These are phyloP conservation scores for Chytriomyces sp. DNA, from an alignment of 192 early-diverging fungal species.

Conservation along the genomic window DNA sequence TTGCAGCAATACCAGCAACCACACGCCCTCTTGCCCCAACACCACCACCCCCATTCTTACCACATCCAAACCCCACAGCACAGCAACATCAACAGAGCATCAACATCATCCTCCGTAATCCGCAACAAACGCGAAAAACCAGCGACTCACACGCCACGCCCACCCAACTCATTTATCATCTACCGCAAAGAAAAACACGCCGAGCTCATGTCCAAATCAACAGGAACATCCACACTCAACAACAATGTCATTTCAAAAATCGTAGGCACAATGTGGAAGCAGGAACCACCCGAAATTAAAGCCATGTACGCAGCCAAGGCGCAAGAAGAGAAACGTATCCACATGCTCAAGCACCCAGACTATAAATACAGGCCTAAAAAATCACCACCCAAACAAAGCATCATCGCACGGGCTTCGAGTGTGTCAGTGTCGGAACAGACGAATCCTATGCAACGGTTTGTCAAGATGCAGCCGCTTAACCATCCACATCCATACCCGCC, in stretches of 20 bases:
- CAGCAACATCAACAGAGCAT: constrained; percentile 2
- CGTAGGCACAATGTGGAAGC: constrained; percentile 62
- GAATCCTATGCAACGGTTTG: too few relatives aligned
- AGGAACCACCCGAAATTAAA: constrained; percentile 58
- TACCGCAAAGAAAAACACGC: constrained; percentile 65
- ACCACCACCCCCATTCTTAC: neutral
- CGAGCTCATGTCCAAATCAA: constrained; percentile 49
- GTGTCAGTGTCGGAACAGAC: too few relatives aligned
- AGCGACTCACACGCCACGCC: constrained; percentile 26
- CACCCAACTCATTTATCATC: constrained; percentile 63
- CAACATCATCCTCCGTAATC: neutral
- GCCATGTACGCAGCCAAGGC: constrained; percentile 53
- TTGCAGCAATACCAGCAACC: neutral
- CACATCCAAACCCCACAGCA: neutral
- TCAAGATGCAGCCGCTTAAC: too few relatives aligned
- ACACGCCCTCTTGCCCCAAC: neutral
- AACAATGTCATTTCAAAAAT: constrained; percentile 66
- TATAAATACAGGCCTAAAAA: constrained; percentile 67
- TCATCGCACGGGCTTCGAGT: neutral
- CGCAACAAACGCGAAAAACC: constrained; percentile 21
- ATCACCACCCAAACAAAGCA: constrained; percentile 39
- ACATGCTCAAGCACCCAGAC: constrained; percentile 60
- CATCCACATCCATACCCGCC: too few relatives aligned
- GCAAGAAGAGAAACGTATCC: constrained; percentile 57
- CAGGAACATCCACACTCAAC: constrained; percentile 47